Conservation (phyloP, 495 filamentous ascomycete genomes). For the Aspergillus kassunensis region DNA sequence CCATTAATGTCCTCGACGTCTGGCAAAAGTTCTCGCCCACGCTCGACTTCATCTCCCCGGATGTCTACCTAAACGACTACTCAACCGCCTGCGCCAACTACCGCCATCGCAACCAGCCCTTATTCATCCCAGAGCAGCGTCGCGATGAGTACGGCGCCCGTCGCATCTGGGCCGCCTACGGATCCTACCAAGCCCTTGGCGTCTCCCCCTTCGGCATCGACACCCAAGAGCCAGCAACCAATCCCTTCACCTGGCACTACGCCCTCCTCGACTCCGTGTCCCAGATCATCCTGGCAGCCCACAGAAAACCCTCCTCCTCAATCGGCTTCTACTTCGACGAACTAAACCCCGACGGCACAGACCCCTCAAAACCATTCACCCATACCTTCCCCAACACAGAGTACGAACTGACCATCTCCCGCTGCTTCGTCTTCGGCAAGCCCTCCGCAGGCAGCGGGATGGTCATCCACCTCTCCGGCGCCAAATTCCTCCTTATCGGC, state of each 20-base stretch:
- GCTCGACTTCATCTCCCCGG: constrained; percentile 48
- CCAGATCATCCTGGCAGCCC: constrained; percentile 38
- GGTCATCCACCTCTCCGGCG: constrained; percentile 37
- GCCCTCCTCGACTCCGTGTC: constrained; percentile 32
- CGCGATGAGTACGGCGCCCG: constrained; percentile 45
- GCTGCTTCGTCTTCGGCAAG: constrained; percentile 47
- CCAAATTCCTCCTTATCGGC: constrained; percentile 44
- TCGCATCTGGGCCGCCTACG: constrained; percentile 42
- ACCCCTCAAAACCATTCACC: constrained; percentile 22
- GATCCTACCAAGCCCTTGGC: constrained; percentile 40
- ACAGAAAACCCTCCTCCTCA: constrained; percentile 26
- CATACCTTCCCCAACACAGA: constrained; percentile 18
- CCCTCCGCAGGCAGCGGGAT: constrained; percentile 40
- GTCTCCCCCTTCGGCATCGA: constrained; percentile 47
- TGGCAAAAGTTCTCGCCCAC: constrained; percentile 41
- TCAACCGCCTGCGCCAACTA: constrained; percentile 37
- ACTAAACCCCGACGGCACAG: constrained; percentile 11
- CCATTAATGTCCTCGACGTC: constrained; percentile 42
- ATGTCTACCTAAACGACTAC: constrained; percentile 48
- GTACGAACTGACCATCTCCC: constrained; percentile 38
- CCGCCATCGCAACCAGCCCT: constrained; percentile 39
- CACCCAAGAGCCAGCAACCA: constrained; percentile 30
- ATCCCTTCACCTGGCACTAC: constrained; percentile 39
- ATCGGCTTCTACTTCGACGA: constrained; percentile 52
- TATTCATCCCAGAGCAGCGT: constrained; percentile 51